Evolutionary conservation across 345 rosid species (phyloP).

Genomic region (Clausena lansium): DNA sequence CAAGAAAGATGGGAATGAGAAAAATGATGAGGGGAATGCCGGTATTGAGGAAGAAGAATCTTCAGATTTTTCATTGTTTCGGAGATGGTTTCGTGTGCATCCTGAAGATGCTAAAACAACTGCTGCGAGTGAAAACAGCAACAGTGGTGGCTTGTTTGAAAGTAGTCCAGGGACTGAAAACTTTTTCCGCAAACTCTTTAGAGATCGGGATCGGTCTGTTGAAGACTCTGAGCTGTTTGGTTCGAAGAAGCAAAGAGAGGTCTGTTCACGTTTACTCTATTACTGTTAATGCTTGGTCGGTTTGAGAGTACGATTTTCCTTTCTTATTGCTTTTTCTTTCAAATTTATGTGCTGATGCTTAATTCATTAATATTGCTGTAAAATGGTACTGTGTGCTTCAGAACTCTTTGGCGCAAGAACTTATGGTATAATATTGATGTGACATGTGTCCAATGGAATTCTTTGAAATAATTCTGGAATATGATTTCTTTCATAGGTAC

Average conservation of each 20-base stretch:
- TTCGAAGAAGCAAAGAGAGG: slow-evolving; percentile 83
- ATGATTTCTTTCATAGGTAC: background rate
- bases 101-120: slow-evolving; percentile 76
- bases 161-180: slow-evolving; percentile 95
- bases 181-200: slow-evolving; percentile 94
- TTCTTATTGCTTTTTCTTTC: background rate
- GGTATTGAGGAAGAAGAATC: slow-evolving; percentile 77
- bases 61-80: slow-evolving; percentile 76
- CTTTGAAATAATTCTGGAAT: background rate
- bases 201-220: slow-evolving; percentile 90
- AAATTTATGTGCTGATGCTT: background rate
- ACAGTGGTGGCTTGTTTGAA: slow-evolving; percentile 55
- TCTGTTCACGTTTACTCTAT: slow-evolving; percentile 22
- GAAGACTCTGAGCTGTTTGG: slow-evolving; percentile 90
- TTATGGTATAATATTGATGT: background rate
- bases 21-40: slow-evolving; percentile 46
- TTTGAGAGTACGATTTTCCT: background rate
- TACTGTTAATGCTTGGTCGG: slow-evolving; percentile 5
- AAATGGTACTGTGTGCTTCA: background rate
- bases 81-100: slow-evolving; percentile 85
- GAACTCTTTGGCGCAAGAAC: background rate
- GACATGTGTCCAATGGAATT: background rate
- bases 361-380: background rate
- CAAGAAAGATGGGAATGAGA: slow-evolving; percentile 68
- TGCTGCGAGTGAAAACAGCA: slow-evolving; percentile 52